These are phyloP conservation scores for slime mould (Dictyostelium discoideum) DNA, from an alignment of 78 protist species.

Conservation along the genomic window DNA sequence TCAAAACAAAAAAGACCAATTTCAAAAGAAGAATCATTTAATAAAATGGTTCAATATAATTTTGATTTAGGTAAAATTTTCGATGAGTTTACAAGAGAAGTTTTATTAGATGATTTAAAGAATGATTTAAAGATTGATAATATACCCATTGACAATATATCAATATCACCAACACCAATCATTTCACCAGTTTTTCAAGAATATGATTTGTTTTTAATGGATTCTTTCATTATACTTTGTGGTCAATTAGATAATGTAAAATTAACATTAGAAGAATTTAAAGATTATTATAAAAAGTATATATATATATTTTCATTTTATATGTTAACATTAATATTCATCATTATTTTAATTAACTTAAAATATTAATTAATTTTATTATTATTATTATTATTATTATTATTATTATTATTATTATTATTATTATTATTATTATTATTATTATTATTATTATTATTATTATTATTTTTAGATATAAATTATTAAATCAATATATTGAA, in stretches of 20 bases:
- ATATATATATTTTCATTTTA: not conserved
- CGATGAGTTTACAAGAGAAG: not conserved
- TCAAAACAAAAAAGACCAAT: slow-evolving; percentile 4
- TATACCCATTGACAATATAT: not conserved
- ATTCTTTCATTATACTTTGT: not conserved
- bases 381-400: not conserved
- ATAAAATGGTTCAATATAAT: not conserved
- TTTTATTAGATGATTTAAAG: not conserved
- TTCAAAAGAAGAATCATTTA: not conserved
- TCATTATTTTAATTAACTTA: too few relatives aligned
- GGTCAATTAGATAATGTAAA: not conserved
- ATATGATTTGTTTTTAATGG: not conserved
- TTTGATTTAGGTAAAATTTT: not conserved
- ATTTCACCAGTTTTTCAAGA: not conserved
- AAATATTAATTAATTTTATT: not conserved
- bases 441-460: not conserved
- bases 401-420: not conserved
- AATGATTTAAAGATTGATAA: not conserved
- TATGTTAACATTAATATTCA: not conserved
- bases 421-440: not conserved
- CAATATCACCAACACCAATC: not conserved
- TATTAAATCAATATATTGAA: not conserved
- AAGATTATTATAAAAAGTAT: slow-evolving; percentile 2
- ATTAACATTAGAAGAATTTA: not conserved
- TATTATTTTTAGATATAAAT: not conserved